phyloP scores from a whole-genome alignment of 2,329 filamentous ascomycete species.

The Colletotrichum sansevieriae region DNA sequence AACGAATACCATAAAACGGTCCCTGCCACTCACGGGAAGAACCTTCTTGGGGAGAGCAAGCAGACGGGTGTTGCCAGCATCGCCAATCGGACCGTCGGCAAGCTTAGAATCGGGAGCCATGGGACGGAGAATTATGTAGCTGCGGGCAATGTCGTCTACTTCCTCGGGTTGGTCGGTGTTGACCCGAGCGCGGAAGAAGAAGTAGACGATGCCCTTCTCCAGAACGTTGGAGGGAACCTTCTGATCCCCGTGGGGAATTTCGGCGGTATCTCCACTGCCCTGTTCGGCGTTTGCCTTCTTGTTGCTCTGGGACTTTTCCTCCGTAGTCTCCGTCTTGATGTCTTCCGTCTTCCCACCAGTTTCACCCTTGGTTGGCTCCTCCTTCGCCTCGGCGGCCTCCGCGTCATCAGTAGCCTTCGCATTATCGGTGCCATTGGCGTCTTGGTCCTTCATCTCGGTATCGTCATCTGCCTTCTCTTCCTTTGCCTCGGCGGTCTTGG shows the following conservation, averaged over 20 bases:
- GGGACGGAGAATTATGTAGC: slow-evolving; percentile 83
- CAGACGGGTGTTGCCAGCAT: slow-evolving; percentile 75
- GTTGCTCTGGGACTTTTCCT: background rate
- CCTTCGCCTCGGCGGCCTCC: background rate
- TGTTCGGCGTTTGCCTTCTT: background rate
- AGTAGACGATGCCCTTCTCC: slow-evolving; percentile 92
- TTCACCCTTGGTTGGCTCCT: background rate
- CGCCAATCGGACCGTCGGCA: slow-evolving; percentile 61
- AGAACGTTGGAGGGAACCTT: slow-evolving; percentile 66
- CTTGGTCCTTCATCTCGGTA: slow-evolving; percentile 34
- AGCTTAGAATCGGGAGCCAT: slow-evolving; percentile 78
- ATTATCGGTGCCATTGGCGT: no score
- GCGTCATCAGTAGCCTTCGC: background rate
- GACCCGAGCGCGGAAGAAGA: slow-evolving; percentile 86
- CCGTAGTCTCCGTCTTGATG: background rate
- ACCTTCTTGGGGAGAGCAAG: slow-evolving; percentile 88
- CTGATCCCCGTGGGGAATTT: slow-evolving; percentile 29
- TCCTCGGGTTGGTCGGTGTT: slow-evolving; percentile 77
- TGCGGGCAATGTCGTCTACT: slow-evolving; percentile 80
- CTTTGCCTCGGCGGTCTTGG: background rate
- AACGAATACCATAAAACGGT: slow-evolving; percentile 85
- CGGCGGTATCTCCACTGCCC: slow-evolving; percentile 21
- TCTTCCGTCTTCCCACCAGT: background rate
- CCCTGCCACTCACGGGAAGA: slow-evolving; percentile 75
- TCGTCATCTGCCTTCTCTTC: background rate